phyloP scores from a whole-genome alignment of 805 yeast species.

The Starmerella stellata region DNA sequence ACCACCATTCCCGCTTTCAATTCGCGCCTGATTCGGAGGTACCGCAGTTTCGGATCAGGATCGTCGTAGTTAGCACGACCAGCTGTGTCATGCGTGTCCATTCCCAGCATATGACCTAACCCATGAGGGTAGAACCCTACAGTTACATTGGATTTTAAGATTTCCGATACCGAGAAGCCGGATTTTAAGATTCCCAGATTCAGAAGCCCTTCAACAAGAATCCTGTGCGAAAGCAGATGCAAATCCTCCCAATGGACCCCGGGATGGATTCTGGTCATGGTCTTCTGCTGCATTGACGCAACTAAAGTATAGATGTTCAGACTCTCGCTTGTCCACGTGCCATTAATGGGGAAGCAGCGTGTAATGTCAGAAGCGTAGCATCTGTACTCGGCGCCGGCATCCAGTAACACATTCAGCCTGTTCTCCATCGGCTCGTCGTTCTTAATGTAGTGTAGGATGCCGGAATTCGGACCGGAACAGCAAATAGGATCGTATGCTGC shows the following conservation, averaged over 20 bases:
- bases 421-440: slow-evolving; percentile 49
- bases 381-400: slow-evolving; percentile 96
- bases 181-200: slow-evolving; percentile 56
- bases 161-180: slow-evolving; percentile 37
- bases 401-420: slow-evolving; percentile 57
- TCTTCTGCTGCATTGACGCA: slow-evolving; percentile 57
- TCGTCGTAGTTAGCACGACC: slow-evolving; percentile 77
- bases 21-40: slow-evolving; percentile 62
- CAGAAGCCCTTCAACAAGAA: slow-evolving; percentile 53
- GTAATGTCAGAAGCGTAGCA: slow-evolving; percentile 89
- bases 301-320: slow-evolving; percentile 66
- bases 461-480: slow-evolving; percentile 80
- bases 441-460: slow-evolving; percentile 75
- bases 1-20: slow-evolving; percentile 65
- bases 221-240: slow-evolving; percentile 61
- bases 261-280: slow-evolving; percentile 58
- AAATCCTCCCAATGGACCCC: slow-evolving; percentile 75
- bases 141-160: slow-evolving; percentile 50
- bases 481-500: slow-evolving; percentile 91
- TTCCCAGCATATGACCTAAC: slow-evolving; percentile 77
- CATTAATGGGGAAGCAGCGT: slow-evolving; percentile 80
- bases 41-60: slow-evolving; percentile 54
- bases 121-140: slow-evolving; percentile 89
- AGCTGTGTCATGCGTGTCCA: slow-evolving; percentile 94
- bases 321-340: slow-evolving; percentile 79